Conservation (phyloP, 2,329 filamentous ascomycete genomes). For the Diatrype stigma region DNA sequence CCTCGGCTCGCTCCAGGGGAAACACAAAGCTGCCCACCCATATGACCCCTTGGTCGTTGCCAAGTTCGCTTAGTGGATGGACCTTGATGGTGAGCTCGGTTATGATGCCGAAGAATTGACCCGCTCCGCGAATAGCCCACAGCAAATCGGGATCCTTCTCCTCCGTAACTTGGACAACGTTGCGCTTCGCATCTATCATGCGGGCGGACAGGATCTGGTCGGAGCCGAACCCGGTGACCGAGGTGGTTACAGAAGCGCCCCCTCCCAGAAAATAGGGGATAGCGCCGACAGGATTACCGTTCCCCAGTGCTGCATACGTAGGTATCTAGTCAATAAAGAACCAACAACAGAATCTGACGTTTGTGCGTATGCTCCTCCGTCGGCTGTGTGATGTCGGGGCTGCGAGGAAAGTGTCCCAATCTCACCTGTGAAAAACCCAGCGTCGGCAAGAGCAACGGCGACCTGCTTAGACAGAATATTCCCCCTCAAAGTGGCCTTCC, state of each 20-base stretch:
- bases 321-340: too few relatives aligned
- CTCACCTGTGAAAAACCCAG: background rate
- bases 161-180: constrained; percentile 18
- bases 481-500: constrained; percentile 25
- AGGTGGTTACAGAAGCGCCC: constrained; percentile 8
- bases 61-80: constrained; percentile 16
- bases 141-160: constrained; percentile 23
- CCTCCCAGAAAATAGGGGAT: constrained; percentile 20
- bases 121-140: constrained; percentile 30
- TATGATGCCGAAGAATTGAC: constrained; percentile 30
- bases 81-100: constrained; percentile 24
- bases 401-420: background rate
- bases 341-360: too few relatives aligned
- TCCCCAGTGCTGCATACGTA: constrained; percentile 20
- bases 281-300: constrained; percentile 26
- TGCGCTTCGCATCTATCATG: constrained; percentile 26
- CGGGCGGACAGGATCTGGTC: constrained; percentile 22
- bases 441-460: constrained; percentile 1
- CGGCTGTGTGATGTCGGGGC: background rate
- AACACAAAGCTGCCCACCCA: constrained; percentile 27
- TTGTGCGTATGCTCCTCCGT: too few relatives aligned
- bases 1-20: constrained; percentile 19
- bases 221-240: constrained; percentile 17
- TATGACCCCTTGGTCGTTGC: constrained; percentile 15
- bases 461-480: constrained; percentile 8